Conservation (phyloP, 306 rosid genomes). For the Morella rubra region DNA sequence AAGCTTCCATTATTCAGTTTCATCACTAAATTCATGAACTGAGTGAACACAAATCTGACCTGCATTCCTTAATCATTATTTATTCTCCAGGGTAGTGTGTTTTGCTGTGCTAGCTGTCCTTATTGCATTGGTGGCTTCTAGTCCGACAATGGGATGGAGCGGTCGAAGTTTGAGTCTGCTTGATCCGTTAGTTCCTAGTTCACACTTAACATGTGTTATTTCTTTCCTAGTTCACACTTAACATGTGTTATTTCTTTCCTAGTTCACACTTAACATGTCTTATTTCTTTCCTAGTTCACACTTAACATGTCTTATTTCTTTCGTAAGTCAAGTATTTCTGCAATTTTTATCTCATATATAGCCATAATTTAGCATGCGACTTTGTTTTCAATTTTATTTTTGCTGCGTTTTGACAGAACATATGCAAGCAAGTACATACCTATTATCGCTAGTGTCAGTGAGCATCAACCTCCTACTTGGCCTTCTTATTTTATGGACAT, state of each 20-base stretch:
- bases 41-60: conserved; percentile 27
- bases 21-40: conserved; percentile 16
- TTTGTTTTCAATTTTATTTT: conserved; percentile 13
- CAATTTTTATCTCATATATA: background rate
- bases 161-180: conserved; percentile 96
- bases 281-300: too few relatives aligned
- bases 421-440: conserved; percentile 99
- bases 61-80: conserved; percentile 23
- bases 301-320: conserved; percentile 17
- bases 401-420: conserved; percentile 58
- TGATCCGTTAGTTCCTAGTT: conserved; percentile 76
- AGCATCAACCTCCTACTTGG: conserved; percentile 99
- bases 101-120: conserved; percentile 74
- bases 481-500: conserved; percentile 99
- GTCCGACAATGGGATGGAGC: conserved; percentile 99
- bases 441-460: conserved; percentile 99
- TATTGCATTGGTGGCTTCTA: conserved; percentile 89
- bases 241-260: too few relatives aligned
- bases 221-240: too few relatives aligned
- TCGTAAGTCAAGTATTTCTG: conserved; percentile 18
- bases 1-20: conserved; percentile 41
- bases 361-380: conserved; percentile 11
- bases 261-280: too few relatives aligned
- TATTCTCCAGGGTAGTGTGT: conserved; percentile 71
- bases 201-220: too few relatives aligned